Percentiles rank a stretch among this genome's conserved stretches.
Evolutionary conservation across 305 asterid species (phyloP).

Genomic region (Solanum hybrid): DNA sequence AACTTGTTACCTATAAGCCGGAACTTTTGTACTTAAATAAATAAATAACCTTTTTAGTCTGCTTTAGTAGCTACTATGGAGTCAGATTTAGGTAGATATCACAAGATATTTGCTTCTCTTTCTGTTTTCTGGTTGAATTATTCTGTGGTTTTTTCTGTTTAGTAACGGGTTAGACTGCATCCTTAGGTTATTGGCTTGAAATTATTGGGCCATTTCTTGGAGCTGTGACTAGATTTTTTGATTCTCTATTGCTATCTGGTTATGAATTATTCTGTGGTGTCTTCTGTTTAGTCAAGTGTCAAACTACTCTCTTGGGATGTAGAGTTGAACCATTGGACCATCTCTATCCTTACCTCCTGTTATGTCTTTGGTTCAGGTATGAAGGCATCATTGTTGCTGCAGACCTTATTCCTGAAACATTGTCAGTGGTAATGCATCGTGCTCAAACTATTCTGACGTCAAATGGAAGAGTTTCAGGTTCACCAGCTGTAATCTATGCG

Average conservation of each 20-base stretch:
- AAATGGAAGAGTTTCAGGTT: slow-evolving; percentile 67
- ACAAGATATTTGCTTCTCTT: background rate
- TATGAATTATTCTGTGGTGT: background rate
- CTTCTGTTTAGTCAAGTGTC: background rate
- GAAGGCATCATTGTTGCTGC: slow-evolving; percentile 82
- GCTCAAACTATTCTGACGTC: slow-evolving; percentile 58
- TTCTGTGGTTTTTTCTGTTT: background rate
- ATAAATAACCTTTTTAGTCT: background rate
- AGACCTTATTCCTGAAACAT: slow-evolving; percentile 79
- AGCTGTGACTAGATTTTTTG: background rate
- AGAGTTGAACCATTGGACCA: background rate
- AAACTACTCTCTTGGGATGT: background rate
- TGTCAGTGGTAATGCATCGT: slow-evolving; percentile 77
- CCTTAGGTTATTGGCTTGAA: background rate
- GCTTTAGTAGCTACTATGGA: background rate
- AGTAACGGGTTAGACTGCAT: background rate
- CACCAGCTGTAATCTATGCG: slow-evolving; percentile 60
- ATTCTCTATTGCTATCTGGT: background rate
- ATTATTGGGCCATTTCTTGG: background rate
- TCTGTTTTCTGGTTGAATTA: background rate
- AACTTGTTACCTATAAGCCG: background rate
- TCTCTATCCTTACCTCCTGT: slow-evolving; percentile 4
- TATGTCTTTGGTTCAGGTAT: slow-evolving; percentile 47
- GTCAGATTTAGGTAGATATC: background rate
- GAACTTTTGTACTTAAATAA: background rate